Evolutionary conservation across 192 early-diverging fungal species (phyloP), one percentile per base, ranked within the genome.

Genomic region (Phlyctochytrium bullatum): DNA sequence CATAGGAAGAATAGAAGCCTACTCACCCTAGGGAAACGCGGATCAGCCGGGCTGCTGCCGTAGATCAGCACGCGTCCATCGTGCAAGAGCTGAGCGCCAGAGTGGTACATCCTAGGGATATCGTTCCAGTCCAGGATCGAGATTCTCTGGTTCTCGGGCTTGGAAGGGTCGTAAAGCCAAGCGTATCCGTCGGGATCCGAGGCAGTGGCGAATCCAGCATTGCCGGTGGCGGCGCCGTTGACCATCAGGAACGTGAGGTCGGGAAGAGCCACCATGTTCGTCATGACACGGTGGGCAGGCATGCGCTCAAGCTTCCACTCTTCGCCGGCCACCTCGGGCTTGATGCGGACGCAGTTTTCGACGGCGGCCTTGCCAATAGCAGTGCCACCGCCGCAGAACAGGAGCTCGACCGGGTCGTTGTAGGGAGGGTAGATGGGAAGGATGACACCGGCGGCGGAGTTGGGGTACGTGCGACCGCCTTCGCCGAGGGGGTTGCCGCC

Each of bases 31-130:
- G 3, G 28, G 23, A n/a, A n/a, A n/a, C n/a, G n/a, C 24, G 32
- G 16, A 17, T 36, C 76, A 54, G 82, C 80, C 36, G 80, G 80
- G 53, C 79, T 85, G n/a, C 84, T 86, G 14, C 85, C 87, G 1
- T 79, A 73, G 31, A 87, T 77, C 64, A 81, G 76, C 36, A 88
- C 78, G 23, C 79, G 72, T 20, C 84, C 86, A 59, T 87, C 85
- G 3, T 76, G 79, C 33, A 86, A 50, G 16, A 74, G 40, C 30
- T 73, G 34, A 1, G 73, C 73, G 10, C 47, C 53, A 68, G 82
- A 84, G 66, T 88, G 87, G 61, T 88, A 88, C 78, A 88, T 78
- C 29, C 87, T 65, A 0, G 83, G 75, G 76, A 87, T 84, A 47
- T 79, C 72, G 17, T 78, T 78, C 30, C 75, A 66, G 12, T 67